Evolutionary conservation across 768 basidiomycete genomes (phyloP), one percentile per base, ranked within the genome.

Genomic region (Strobilomyces confusus): DNA sequence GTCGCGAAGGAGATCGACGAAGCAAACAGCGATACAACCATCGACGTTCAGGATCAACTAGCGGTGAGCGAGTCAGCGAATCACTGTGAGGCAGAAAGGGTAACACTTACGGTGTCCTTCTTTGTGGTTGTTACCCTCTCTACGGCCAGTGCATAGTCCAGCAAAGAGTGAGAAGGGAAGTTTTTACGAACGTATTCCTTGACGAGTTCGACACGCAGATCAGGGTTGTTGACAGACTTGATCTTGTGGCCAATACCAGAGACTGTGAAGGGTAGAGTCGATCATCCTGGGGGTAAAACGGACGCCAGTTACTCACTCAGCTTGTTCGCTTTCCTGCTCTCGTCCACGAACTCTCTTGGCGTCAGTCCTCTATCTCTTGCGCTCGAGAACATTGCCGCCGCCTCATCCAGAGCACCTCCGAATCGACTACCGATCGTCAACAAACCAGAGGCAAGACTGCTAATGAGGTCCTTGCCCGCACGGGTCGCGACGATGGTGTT

Each of bases 211-310:
- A 93, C 90, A 68, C 90, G 89, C 43, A 92, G 79, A 78, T 94
- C 92, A 44, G 92, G 92, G 82, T 95, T 95, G 75, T 92, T 94
- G 59, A 93, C 90, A 60, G 88, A 92, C 85, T 99, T 99, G 80
- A 99, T 97, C 83, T 98, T 98, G 86, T 99, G 95, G 43, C 95
- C 95, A 61, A 99, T 99, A 78, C 95, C 95, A 60, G 86, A 89
- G 79, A 98, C 89, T n/a, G n/a, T 89, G 33, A 11, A 14, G 49
- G 44, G 29, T 53, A 22, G 32, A 50, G 34, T n/a, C n/a, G n/a
- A n/a, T 51, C 51, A 58, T 56, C 32, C 25, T n/a, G 23, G 13
- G 15, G 15, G n/a, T 29, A 5, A 17, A 59, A 26, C 44, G 26
- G 50, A 32, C 2, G 29, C 46, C 12, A 17, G 29, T n/a, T 22